Conservation (phyloP, 345 rosid species). For the Moricandia moricandioides region DNA sequence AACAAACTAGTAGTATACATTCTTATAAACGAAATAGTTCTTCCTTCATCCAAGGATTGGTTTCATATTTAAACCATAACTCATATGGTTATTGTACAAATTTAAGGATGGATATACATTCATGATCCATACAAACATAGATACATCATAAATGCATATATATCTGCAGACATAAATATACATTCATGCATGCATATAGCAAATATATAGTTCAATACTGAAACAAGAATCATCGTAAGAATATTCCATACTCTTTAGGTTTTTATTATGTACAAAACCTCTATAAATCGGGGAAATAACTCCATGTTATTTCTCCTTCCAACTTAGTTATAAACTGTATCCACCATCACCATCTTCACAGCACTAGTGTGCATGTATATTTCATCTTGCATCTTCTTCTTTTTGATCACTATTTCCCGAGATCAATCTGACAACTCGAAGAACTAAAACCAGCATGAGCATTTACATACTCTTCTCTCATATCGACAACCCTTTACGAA, state of each 20-base stretch:
- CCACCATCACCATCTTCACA: conserved; percentile 30
- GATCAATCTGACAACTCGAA: conserved; percentile 69
- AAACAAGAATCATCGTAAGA: conserved; percentile 19
- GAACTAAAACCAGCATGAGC: conserved; percentile 46
- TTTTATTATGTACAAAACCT: conserved; percentile 66
- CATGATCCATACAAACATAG: conserved; percentile 3
- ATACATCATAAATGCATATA: not conserved
- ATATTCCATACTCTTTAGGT: conserved; percentile 38
- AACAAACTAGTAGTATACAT: not conserved
- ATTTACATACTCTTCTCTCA: conserved; percentile 41
- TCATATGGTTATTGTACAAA: not conserved
- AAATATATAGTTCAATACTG: conserved; percentile 20
- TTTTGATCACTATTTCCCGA: conserved; percentile 57
- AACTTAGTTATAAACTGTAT: conserved; percentile 20
- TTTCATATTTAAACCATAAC: conserved; percentile 5
- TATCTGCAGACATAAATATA: not conserved
- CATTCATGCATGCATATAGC: conserved; percentile 10
- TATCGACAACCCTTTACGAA: conserved; percentile 44
- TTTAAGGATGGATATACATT: conserved; percentile 7
- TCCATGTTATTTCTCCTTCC: conserved; percentile 25
- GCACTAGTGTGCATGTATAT: conserved; percentile 2
- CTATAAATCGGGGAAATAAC: conserved; percentile 27
- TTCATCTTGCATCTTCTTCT: conserved; percentile 23
- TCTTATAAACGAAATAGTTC: not conserved
- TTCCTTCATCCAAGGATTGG: not conserved